Evolutionary conservation across 176 grass and related monocot genomes (phyloP).

Genomic region (Musa itinerans): DNA sequence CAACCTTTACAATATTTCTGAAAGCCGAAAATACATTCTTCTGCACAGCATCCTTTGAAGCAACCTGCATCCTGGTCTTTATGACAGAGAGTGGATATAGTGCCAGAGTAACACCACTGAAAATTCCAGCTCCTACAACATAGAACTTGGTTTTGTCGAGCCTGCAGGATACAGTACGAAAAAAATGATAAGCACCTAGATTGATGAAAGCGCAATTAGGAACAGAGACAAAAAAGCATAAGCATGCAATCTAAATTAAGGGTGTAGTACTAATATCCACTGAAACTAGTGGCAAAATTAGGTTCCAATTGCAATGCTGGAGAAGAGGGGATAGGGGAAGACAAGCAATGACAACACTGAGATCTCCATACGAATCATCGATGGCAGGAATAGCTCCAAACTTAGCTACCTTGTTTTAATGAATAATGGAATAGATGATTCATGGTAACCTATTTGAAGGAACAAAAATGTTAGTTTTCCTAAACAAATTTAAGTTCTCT

Average conservation of each 20-base stretch:
- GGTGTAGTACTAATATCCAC: background rate
- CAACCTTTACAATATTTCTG: slow-evolving; percentile 69
- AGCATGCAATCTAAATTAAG: background rate
- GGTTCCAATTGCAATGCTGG: background rate
- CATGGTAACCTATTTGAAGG: too few species aligned
- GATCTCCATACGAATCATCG: too few species aligned
- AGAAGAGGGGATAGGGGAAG: background rate
- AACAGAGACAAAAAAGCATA: background rate
- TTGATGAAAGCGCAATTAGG: background rate
- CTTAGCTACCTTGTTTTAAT: too few species aligned
- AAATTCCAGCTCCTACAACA: slow-evolving; percentile 75
- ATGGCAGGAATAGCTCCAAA: too few species aligned
- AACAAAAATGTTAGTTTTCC: too few species aligned
- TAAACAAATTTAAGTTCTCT: too few species aligned
- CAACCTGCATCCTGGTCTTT: slow-evolving; percentile 97
- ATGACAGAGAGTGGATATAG: slow-evolving; percentile 82
- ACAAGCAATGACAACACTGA: background rate
- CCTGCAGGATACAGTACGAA: slow-evolving; percentile 27
- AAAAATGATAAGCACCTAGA: slow-evolving; percentile 10
- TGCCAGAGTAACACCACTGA: slow-evolving; percentile 70
- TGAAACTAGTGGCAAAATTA: background rate
- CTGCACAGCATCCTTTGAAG: slow-evolving; percentile 64
- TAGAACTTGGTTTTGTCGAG: slow-evolving; percentile 94
- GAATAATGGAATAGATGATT: too few species aligned
- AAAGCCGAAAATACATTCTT: slow-evolving; percentile 69